Percentiles rank a stretch among this genome's conserved stretches.
Evolutionary conservation across 805 yeast species (phyloP).

Genomic region (Yarrowia deformans): DNA sequence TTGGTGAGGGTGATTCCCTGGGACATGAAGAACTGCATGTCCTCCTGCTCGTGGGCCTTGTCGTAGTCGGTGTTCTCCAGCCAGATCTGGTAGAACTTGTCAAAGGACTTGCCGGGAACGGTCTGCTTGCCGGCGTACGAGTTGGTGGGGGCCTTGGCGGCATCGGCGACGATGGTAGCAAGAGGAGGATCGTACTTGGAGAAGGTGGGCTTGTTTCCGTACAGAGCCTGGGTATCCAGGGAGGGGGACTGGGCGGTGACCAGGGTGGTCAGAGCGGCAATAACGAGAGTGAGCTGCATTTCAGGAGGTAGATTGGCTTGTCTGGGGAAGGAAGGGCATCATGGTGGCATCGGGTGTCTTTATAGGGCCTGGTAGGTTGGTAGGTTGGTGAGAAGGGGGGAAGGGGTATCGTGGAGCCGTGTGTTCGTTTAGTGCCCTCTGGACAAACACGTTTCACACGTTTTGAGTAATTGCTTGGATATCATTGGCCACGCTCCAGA

Average conservation of each 20-base stretch:
- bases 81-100: conserved; percentile 57
- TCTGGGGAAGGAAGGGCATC: not conserved
- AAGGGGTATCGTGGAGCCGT: no score
- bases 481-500: not conserved
- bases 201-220: conserved; percentile 8
- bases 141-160: conserved; percentile 49
- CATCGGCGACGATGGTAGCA: conserved; percentile 42
- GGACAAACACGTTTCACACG: not conserved
- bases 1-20: conserved; percentile 58
- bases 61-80: conserved; percentile 61
- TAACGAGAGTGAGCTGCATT: conserved; percentile 17
- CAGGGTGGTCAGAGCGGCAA: conserved; percentile 18
- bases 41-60: conserved; percentile 55
- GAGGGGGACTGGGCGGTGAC: conserved; percentile 22
- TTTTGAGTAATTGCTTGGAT: not conserved
- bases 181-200: conserved; percentile 27
- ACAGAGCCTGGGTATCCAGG: conserved; percentile 17
- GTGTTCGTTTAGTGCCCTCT: no score
- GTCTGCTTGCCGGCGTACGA: conserved; percentile 48
- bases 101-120: conserved; percentile 54
- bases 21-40: conserved; percentile 54
- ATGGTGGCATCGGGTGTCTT: not conserved
- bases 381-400: not conserved
- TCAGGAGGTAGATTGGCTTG: not conserved
- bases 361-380: not conserved